Evolutionary conservation across 768 basidiomycete species (phyloP).

Genomic region (Kwoniella dendrophila): DNA sequence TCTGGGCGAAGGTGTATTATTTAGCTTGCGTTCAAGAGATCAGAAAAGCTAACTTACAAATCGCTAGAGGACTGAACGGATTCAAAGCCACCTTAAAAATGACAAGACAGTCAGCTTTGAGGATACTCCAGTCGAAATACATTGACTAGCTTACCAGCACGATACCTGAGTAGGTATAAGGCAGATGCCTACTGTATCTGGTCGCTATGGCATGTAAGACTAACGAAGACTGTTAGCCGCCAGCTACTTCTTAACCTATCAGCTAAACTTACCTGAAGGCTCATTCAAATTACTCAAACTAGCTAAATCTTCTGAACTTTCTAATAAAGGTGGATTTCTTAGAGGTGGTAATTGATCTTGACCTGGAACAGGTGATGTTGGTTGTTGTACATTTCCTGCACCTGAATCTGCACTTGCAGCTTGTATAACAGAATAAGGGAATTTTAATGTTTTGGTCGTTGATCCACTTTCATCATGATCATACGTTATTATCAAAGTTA

Average conservation of each 20-base stretch:
- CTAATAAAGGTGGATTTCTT: conserved; percentile 92
- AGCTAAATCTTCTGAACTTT: conserved; percentile 96
- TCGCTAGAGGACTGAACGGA: conserved; percentile 94
- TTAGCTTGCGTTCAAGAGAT: neutral
- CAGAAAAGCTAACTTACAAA: conserved; percentile 59
- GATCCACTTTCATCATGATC: conserved; percentile 24
- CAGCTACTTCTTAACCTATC: too few relatives aligned
- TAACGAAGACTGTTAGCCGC: conserved; percentile 52
- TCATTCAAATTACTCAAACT: conserved; percentile 98
- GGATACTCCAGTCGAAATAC: neutral
- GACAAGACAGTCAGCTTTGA: conserved; percentile 1
- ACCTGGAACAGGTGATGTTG: conserved; percentile 37
- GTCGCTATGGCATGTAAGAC: conserved; percentile 96
- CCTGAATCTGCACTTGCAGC: conserved; percentile 30
- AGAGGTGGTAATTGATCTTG: conserved; percentile 73
- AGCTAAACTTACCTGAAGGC: conserved; percentile 88
- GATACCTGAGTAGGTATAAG: conserved; percentile 98
- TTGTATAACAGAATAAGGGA: conserved; percentile 34
- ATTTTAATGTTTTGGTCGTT: conserved; percentile 42
- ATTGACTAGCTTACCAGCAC: conserved; percentile 62
- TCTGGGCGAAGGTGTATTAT: conserved; percentile 55
- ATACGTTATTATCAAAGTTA: conserved; percentile 31
- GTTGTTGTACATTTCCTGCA: conserved; percentile 26
- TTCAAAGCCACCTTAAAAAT: conserved; percentile 78
- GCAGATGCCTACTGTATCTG: conserved; percentile 94